Conservation (phyloP, 306 rosid genomes). For the Betula pendula region DNA sequence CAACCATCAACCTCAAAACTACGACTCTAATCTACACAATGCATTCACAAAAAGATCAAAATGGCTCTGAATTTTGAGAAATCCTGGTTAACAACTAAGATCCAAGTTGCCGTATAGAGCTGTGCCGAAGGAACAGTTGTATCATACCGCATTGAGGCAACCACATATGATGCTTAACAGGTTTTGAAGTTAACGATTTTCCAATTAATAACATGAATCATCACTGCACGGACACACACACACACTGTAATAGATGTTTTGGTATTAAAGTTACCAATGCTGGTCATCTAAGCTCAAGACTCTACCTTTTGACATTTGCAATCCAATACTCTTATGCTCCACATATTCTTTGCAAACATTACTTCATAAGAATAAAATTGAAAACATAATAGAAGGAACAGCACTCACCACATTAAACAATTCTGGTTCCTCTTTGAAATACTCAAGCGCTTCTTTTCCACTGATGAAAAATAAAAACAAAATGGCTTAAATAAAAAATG, state of each 20-base stretch:
- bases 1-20: neutral
- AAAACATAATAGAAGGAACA: neutral
- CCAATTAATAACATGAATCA: neutral
- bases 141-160: neutral
- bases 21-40: neutral
- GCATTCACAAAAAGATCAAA: neutral
- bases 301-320: neutral
- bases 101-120: no score
- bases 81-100: neutral
- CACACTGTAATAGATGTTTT: neutral
- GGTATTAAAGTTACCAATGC: neutral
- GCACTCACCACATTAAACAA: constrained; percentile 66
- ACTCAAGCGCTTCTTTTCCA: constrained; percentile 84
- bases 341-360: neutral
- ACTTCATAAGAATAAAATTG: neutral
- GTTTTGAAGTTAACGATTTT: neutral
- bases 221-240: neutral
- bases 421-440: constrained; percentile 72
- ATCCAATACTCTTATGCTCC: constrained; percentile 1
- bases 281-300: neutral
- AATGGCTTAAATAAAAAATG: neutral
- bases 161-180: neutral
- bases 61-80: neutral
- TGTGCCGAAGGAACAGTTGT: neutral
- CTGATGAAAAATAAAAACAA: constrained; percentile 37